Conservation (phyloP, 2,329 filamentous ascomycete species). For the Penicillium sp. region DNA sequence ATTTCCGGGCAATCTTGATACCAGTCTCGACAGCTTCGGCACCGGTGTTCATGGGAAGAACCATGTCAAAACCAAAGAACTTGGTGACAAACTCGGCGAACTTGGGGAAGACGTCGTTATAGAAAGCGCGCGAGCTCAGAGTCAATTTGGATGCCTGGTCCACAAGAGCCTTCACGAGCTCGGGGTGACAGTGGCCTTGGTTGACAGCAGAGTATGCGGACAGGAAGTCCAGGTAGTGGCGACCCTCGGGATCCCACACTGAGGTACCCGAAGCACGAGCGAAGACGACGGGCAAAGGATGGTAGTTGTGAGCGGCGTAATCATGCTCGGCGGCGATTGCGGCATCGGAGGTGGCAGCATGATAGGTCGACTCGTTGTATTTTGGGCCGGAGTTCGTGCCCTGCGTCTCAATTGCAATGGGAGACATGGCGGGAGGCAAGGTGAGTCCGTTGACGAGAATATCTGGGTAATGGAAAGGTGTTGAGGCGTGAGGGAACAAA, state of each 20-base stretch:
- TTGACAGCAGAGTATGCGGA: slow-evolving; percentile 98
- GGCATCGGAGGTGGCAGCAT: slow-evolving; percentile 71
- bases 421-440: slow-evolving; percentile 17
- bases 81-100: slow-evolving; percentile 89
- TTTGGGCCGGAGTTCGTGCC: slow-evolving; percentile 39
- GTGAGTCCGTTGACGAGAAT: too few species aligned
- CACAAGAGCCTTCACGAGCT: slow-evolving; percentile 82
- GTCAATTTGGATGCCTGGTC: slow-evolving; percentile 88
- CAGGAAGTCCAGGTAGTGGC: slow-evolving; percentile 94
- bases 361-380: slow-evolving; percentile 49
- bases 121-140: slow-evolving; percentile 89
- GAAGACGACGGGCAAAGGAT: slow-evolving; percentile 93
- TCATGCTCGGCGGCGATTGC: slow-evolving; percentile 79
- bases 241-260: slow-evolving; percentile 96
- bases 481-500: background rate
- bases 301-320: slow-evolving; percentile 97
- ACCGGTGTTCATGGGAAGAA: slow-evolving; percentile 96
- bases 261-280: slow-evolving; percentile 76
- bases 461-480: background rate
- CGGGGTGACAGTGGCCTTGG: slow-evolving; percentile 96
- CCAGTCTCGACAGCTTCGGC: slow-evolving; percentile 95
- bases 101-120: slow-evolving; percentile 96
- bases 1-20: slow-evolving; percentile 94
- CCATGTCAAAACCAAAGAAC: slow-evolving; percentile 95
- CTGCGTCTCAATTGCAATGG: slow-evolving; percentile 24